Conservation (phyloP, 192 early-diverging fungal species). For the Coemansia sp. region DNA sequence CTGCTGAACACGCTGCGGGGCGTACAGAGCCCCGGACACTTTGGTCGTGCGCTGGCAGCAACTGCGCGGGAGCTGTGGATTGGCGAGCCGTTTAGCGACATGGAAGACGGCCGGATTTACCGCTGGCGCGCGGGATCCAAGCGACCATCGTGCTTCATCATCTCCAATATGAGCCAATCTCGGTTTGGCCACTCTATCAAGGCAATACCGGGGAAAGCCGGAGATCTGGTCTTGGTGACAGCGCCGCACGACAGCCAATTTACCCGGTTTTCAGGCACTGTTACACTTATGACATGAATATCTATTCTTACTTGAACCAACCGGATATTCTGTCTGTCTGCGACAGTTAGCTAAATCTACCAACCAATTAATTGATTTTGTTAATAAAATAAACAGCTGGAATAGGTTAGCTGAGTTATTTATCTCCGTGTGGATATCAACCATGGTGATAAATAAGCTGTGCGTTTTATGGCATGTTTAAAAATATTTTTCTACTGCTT, state of each 20-base stretch:
- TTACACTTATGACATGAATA: slow-evolving; percentile 23
- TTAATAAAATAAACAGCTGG: no score
- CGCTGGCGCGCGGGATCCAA: slow-evolving; percentile 20
- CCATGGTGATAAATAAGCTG: no score
- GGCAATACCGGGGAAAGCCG: not conserved
- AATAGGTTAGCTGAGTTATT: no score
- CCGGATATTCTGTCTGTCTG: no score
- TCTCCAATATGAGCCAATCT: slow-evolving; percentile 14
- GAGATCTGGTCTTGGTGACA: slow-evolving; percentile 23
- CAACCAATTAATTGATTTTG: no score
- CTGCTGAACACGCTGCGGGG: slow-evolving; percentile 35
- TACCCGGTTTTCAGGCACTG: slow-evolving; percentile 34
- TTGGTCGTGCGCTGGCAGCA: slow-evolving; percentile 41
- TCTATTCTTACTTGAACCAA: no score
- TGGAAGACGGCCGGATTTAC: slow-evolving; percentile 39
- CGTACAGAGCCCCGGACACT: slow-evolving; percentile 47
- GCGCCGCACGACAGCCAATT: slow-evolving; percentile 49
- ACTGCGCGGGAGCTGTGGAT: slow-evolving; percentile 38
- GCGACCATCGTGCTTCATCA: slow-evolving; percentile 20
- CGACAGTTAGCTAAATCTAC: no score
- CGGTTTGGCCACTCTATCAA: slow-evolving; percentile 32
- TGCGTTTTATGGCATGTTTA: no score
- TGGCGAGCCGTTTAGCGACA: slow-evolving; percentile 46
- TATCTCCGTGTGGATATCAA: no score
- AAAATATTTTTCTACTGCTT: no score